Base-by-base conservation (phyloP, 768 basidiomycete species). In the Lentinus tigrinus region DNA sequence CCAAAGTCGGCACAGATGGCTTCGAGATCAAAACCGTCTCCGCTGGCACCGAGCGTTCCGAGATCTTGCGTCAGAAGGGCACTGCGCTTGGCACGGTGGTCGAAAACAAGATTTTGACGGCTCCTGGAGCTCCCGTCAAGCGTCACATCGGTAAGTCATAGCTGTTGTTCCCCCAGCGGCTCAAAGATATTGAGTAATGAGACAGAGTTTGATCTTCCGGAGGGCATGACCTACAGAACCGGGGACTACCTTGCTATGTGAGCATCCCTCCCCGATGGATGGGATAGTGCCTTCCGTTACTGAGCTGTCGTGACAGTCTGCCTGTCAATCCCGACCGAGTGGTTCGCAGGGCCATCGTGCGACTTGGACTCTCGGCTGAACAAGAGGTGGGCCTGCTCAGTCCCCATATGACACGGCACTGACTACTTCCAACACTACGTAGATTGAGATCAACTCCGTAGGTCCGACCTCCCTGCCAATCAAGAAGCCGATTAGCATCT, bases 211-310 rank as follows among this genome's bases (percentile, higher is more conserved):
- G 66, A 69, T 27, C 67, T 80, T 7, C 77, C 78, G 0, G 73
- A 74, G 37, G 73, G 69, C 0, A 63, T 63, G 31, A 72, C 71
- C 1, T 78, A 77, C 42, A 67, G 72, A 19, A 70, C 78, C 3
- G 80, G 80, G 14, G 80, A 82, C 59, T 82, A 82, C 63, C 69
- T 82, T 3, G 74, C 77, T 0, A 72, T 82, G 73, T 76, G 48
- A 44, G 75, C 64, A 7, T 0, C 0, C 3, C 4, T 24, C 19
- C 27, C n/a, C n/a, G n/a, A n/a, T n/a, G 31, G 31, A 16, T n/a
- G n/a, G 26, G 40, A 10, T 6, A 37, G 0, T 28, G 47, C 9
- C 17, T 31, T 6, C 34, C 23, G 19, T 19, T 23, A 47, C 3
- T 19, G 38, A 47, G 14, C n/a, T 14, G 5, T 44, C 4, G 1